Conservation (phyloP, 176 grass and related monocot species). For the Panicum miliaceum region DNA sequence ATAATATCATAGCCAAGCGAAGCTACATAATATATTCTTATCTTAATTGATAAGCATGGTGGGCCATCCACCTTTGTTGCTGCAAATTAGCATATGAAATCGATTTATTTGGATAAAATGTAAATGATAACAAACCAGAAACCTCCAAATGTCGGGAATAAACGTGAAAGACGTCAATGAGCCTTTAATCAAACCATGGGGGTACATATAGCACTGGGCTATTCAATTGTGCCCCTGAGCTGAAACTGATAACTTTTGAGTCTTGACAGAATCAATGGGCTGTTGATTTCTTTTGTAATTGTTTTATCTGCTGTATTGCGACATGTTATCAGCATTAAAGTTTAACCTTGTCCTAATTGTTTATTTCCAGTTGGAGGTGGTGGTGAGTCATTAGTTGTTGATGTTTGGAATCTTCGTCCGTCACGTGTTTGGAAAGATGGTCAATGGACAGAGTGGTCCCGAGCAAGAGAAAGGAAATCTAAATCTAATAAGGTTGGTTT, state of each 20-base stretch:
- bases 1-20: background rate
- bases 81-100: background rate
- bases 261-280: background rate
- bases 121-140: background rate
- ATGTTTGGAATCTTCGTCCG: constrained; percentile 77
- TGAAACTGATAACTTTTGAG: constrained; percentile 19
- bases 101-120: background rate
- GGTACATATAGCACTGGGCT: background rate
- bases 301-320: constrained; percentile 1
- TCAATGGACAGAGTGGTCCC: constrained; percentile 73
- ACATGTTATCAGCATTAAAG: background rate
- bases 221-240: background rate
- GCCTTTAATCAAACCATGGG: background rate
- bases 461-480: constrained; percentile 55
- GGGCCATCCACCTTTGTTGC: background rate
- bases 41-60: background rate
- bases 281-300: background rate
- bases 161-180: constrained; percentile 1
- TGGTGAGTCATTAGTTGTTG: constrained; percentile 59
- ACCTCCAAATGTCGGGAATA: background rate
- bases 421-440: constrained; percentile 91
- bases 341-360: constrained; percentile 26
- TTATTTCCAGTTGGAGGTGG: constrained; percentile 53
- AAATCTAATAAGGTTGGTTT: constrained; percentile 69
- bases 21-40: background rate